Evolutionary conservation across 257 asterid genomes (phyloP), one percentile per base, ranked within the genome.

Genomic region (Gentiana macrophylla): DNA sequence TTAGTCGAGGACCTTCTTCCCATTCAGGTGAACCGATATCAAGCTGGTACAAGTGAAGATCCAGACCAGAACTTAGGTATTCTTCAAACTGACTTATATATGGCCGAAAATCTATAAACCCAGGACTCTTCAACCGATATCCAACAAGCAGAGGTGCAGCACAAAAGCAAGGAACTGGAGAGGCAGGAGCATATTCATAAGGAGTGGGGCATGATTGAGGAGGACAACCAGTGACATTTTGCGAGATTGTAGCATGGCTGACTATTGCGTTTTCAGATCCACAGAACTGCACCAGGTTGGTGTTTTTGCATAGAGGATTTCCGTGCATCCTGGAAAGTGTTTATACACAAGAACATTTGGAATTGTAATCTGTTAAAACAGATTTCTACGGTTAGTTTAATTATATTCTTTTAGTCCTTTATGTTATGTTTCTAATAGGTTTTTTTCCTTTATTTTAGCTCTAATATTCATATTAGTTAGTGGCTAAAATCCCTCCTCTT

Each of bases 121-220:
- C 95, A 35, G 97, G 99, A 73, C 97, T 88, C 75, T 92, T 92
- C 64, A 92, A 69, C 66, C 99, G 83, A 66, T 83, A 92, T 57
- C 94, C 94, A 59, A 92, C 76, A 62, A 67, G 73, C 43, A 92
- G 65, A 12, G 99, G 99, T 51, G 69, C 89, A 55, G 90, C 85
- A 71, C 99, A 92, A 69, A 82, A 70, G 74, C 99, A 92, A n/a
- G 61, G 35, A 5, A 35, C 36, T 33, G 90, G 78, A 70, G 82
- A 64, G 55, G 79, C 61, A 24, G 94, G 81, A 50, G 82, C 80
- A 52, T 81, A 80, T 55, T 85, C 86, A 36, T 62, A 84, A 59
- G 79, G 79, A 4, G 63, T 70, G 32, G 94, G 94, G 72, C 99
- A 92, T 35, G 66, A 37, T 24, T 58, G 72, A 44, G 77, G 70